Conservation (phyloP, 2,329 filamentous ascomycete genomes). For the Thermomyces lanuginosus region DNA sequence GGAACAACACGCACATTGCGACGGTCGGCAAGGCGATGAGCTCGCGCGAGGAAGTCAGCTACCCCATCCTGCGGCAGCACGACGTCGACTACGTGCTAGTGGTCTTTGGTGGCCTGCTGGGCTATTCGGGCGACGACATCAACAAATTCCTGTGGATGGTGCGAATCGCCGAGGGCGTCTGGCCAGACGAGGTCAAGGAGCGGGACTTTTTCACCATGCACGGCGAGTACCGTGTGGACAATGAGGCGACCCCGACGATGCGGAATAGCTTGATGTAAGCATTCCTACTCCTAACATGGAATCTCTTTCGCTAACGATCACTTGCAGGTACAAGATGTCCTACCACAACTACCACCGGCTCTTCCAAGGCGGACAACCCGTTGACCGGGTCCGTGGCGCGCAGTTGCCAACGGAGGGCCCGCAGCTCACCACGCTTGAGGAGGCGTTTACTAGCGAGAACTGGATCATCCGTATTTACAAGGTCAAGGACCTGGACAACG, state of each 20-base stretch:
- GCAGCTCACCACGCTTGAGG: slow-evolving; percentile 73
- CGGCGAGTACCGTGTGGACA: slow-evolving; percentile 89
- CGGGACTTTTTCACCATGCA: slow-evolving; percentile 86
- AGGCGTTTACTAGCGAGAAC: slow-evolving; percentile 98
- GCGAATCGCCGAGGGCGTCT: slow-evolving; percentile 94
- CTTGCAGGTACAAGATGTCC: slow-evolving; percentile 99
- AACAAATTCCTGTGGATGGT: slow-evolving; percentile 99
- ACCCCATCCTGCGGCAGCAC: slow-evolving; percentile 94
- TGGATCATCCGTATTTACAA: slow-evolving; percentile 99
- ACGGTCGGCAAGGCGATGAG: slow-evolving; percentile 99
- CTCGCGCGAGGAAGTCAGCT: slow-evolving; percentile 92
- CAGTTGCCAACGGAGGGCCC: slow-evolving; percentile 72
- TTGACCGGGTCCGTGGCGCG: slow-evolving; percentile 72
- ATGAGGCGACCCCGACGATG: slow-evolving; percentile 89
- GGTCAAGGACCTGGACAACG: slow-evolving; percentile 95
- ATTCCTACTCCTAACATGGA: no score
- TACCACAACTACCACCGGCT: slow-evolving; percentile 94
- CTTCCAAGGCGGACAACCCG: slow-evolving; percentile 79
- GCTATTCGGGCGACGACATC: slow-evolving; percentile 96
- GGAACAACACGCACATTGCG: slow-evolving; percentile 99
- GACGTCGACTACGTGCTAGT: slow-evolving; percentile 98
- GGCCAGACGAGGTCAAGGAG: slow-evolving; percentile 98
- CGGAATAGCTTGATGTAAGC: slow-evolving; percentile 96
- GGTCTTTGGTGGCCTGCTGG: slow-evolving; percentile 87
- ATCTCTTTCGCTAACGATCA: no score